phyloP scores from a whole-genome alignment of 202 grass and related monocot genomes.

The Panicum hallii region DNA sequence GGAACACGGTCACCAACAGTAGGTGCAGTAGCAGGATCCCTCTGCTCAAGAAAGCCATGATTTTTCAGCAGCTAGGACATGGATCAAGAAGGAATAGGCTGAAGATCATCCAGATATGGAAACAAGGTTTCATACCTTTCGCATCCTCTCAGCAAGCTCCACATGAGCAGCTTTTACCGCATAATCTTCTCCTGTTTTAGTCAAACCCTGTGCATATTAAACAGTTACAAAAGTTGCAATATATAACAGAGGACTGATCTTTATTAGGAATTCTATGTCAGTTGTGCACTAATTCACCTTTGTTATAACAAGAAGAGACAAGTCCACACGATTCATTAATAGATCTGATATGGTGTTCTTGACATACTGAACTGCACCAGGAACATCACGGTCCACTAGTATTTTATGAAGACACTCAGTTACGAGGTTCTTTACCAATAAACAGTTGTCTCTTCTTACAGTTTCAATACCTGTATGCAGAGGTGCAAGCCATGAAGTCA shows the following conservation, averaged over 20 bases:
- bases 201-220: constrained; percentile 76
- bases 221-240: constrained; percentile 37
- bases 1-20: constrained; percentile 98
- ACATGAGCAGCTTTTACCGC: constrained; percentile 98
- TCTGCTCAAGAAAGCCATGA: constrained; percentile 64
- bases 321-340: constrained; percentile 94
- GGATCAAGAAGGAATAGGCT: not conserved
- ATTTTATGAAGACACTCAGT: constrained; percentile 97
- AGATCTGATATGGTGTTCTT: constrained; percentile 99
- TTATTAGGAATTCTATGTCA: not conserved
- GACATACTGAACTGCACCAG: constrained; percentile 94
- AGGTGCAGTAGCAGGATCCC: constrained; percentile 97
- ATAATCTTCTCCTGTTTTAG: constrained; percentile 99
- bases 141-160: constrained; percentile 98
- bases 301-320: constrained; percentile 99
- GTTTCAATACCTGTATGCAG: constrained; percentile 86
- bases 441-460: constrained; percentile 98
- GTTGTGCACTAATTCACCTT: constrained; percentile 59
- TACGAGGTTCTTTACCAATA: constrained; percentile 98
- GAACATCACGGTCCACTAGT: constrained; percentile 85
- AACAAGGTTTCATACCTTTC: constrained; percentile 67
- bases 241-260: not conserved
- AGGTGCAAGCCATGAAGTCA: constrained; percentile 38
- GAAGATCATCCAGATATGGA: constrained; percentile 28
- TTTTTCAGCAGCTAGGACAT: constrained; percentile 10